Evolutionary conservation across 2,329 filamentous ascomycete species (phyloP).

Genomic region (Westerdykella ornata): DNA sequence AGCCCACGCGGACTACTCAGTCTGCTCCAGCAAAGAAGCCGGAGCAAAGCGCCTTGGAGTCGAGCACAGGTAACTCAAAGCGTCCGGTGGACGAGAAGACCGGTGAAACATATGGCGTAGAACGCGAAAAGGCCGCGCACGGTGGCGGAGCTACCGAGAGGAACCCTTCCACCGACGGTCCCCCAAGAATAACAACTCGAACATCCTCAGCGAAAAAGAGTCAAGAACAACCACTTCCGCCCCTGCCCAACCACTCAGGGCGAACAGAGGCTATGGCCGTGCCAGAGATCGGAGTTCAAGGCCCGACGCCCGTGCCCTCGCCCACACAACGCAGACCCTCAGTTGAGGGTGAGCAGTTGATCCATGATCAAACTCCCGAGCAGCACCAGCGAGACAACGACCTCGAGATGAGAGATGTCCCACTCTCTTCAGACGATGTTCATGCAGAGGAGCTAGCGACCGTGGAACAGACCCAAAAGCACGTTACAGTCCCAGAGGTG

Average conservation of each 20-base stretch:
- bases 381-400: conserved; percentile 48
- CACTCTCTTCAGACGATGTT: conserved; percentile 48
- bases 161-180: conserved; percentile 15
- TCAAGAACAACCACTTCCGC: conserved; percentile 24
- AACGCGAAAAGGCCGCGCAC: conserved; percentile 16
- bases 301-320: conserved; percentile 41
- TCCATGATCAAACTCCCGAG: conserved; percentile 46
- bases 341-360: conserved; percentile 36
- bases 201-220: conserved; percentile 30
- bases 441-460: conserved; percentile 35
- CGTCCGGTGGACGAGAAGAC: conserved; percentile 43
- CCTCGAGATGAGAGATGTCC: conserved; percentile 59
- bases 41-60: conserved; percentile 38
- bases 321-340: conserved; percentile 30
- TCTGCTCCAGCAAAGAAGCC: conserved; percentile 46
- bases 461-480: conserved; percentile 16
- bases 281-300: conserved; percentile 40
- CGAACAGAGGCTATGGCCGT: conserved; percentile 26
- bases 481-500: conserved; percentile 40
- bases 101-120: conserved; percentile 17
- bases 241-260: conserved; percentile 24
- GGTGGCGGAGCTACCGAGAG: conserved; percentile 23
- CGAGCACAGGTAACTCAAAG: conserved; percentile 41
- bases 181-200: conserved; percentile 26
- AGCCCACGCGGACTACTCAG: conserved; percentile 41